Percentiles rank a stretch among this genome's conserved stretches.
Evolutionary conservation across 176 grass and related monocot genomes (phyloP).

Genomic region (Tillandsia fasciculata): DNA sequence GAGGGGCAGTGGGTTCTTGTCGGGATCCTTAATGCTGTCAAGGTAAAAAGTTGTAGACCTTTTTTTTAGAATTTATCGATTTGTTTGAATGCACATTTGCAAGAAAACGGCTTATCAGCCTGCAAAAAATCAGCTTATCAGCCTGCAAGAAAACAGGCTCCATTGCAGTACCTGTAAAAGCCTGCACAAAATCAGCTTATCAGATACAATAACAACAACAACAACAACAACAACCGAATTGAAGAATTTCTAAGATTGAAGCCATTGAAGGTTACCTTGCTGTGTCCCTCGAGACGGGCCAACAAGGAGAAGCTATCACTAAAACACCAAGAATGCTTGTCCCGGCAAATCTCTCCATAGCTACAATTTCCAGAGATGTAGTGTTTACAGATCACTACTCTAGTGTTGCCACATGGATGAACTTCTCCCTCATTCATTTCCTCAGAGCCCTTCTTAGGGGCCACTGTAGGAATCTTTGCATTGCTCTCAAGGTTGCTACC

Average conservation of each 20-base stretch:
- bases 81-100: background rate
- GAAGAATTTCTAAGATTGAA: background rate
- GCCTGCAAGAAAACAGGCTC: too few species aligned
- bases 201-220: background rate
- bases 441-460: background rate
- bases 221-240: background rate
- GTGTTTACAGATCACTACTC: background rate
- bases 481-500: background rate
- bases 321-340: background rate
- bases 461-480: background rate
- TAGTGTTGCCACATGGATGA: background rate
- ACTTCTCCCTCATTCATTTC: background rate
- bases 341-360: background rate
- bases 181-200: background rate
- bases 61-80: background rate
- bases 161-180: constrained; percentile 19
- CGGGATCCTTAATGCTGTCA: constrained; percentile 15
- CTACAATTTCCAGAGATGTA: background rate
- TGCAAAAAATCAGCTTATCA: too few species aligned
- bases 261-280: background rate
- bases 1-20: constrained; percentile 14
- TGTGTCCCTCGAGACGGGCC: background rate
- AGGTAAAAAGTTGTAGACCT: constrained; percentile 5
- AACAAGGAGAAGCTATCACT: background rate
- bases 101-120: too few species aligned